phyloP scores from a whole-genome alignment of 1,284 basidiomycete genomes.

The Mycena citricolor region DNA sequence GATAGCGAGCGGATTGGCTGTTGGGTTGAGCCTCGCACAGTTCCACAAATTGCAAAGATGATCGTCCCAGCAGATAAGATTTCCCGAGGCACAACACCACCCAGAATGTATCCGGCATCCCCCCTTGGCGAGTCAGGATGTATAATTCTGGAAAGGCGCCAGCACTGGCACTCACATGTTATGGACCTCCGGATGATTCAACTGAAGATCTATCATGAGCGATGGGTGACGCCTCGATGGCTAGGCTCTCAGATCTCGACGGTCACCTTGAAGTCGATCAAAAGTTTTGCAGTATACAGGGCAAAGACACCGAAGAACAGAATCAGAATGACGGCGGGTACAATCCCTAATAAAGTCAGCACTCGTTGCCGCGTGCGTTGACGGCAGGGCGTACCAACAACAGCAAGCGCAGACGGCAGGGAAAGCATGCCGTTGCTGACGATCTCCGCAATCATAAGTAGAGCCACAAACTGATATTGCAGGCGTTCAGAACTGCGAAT shows the following conservation, averaged over 20 bases:
- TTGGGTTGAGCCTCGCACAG: constrained; percentile 32
- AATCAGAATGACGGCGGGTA: constrained; percentile 54
- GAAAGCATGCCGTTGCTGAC: constrained; percentile 61
- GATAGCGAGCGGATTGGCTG: not conserved
- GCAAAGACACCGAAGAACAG: constrained; percentile 55
- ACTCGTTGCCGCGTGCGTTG: not conserved
- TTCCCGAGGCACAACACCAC: constrained; percentile 50
- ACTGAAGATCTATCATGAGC: not conserved
- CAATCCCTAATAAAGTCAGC: constrained; percentile 38
- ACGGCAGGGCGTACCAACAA: constrained; percentile 40
- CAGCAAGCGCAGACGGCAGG: constrained; percentile 52
- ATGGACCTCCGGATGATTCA: constrained; percentile 55
- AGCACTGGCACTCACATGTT: constrained; percentile 41
- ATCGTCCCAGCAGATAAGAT: constrained; percentile 47
- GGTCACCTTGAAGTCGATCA: constrained; percentile 51
- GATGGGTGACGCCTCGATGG: no score
- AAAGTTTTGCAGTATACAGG: constrained; percentile 51
- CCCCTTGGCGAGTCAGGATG: constrained; percentile 33
- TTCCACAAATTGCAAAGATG: constrained; percentile 49
- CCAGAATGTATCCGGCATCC: constrained; percentile 53
- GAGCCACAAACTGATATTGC: constrained; percentile 40
- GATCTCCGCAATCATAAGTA: constrained; percentile 60
- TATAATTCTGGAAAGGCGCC: not conserved
- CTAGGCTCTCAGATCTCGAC: not conserved
- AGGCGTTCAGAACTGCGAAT: not conserved